Percentiles rank a stretch among this genome's conserved stretches.
These are phyloP conservation scores for Elaphomyces granulatus DNA, from an alignment of 495 filamentous ascomycete species.

Conservation along the genomic window DNA sequence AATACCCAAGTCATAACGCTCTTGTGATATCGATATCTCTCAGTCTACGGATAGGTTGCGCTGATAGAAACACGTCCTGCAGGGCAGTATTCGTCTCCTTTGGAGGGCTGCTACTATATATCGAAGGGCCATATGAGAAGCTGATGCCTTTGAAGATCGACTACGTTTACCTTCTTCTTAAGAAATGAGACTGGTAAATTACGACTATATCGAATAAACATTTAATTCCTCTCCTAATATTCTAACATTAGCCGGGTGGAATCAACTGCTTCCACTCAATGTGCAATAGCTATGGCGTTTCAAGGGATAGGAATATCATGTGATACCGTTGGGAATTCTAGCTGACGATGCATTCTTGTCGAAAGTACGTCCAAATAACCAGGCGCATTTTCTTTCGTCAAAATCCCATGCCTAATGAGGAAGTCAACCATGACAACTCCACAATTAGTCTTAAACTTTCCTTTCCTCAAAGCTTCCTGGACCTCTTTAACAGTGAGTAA, in stretches of 20 bases:
- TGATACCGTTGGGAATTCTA: constrained; percentile 67
- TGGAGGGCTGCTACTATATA: constrained; percentile 72
- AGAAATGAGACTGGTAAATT: constrained; percentile 66
- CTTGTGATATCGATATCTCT: no score
- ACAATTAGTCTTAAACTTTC: constrained; percentile 90
- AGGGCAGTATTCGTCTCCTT: constrained; percentile 91
- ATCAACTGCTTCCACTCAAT: no score
- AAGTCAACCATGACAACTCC: constrained; percentile 74
- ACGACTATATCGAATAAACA: no score
- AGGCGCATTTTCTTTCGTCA: constrained; percentile 69
- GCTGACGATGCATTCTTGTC: constrained; percentile 60
- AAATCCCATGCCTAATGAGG: constrained; percentile 71
- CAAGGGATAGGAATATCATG: no score
- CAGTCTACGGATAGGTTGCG: no score
- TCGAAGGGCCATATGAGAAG: constrained; percentile 93
- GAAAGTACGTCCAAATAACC: constrained; percentile 64
- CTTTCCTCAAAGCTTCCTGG: constrained; percentile 48
- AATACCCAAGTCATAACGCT: no score
- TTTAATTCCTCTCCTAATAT: no score
- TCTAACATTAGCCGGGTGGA: no score
- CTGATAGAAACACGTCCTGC: constrained; percentile 5
- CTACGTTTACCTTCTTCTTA: constrained; percentile 81
- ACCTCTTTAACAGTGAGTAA: constrained; percentile 63
- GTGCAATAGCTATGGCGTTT: no score
- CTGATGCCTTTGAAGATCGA: constrained; percentile 77